Base-by-base conservation (phyloP, 192 early-diverging fungal species). In the Funneliformis mosseae region DNA sequence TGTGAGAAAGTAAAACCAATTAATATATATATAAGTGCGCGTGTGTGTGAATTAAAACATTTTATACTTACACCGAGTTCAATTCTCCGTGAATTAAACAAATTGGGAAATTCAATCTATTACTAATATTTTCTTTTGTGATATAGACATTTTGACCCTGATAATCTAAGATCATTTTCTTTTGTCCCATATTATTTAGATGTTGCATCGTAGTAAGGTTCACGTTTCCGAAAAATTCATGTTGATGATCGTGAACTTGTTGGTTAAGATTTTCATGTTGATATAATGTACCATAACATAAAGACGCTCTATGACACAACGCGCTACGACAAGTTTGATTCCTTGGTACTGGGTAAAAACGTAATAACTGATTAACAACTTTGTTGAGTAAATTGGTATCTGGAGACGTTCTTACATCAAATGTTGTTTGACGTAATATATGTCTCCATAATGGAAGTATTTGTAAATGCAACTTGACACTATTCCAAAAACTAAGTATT, bases 191-290 rank as follows among this genome's bases (percentile, higher is more conserved):
- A 66, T 10, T 60, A 21, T 48, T 74, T 80, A 84, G 59, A 23
- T 82, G 81, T 63, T 75, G 69, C 43, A 86, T 38, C 1, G 85
- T 81, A 77, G 83, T 83, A 10, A 86, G 60, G 66, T 86, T 86
- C 62, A 86, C 72, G 3, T 74, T 74, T 23, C 83, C 83, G 48
- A 84, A n/a, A 33, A 86, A 81, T 66, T 83, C 76, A 27, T 84
- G 74, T 33, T 79, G 68, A 70, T 86, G 73, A 60, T 86, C 83
- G 43, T 86, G 85, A n/a, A 86, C 18, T 50, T 84, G 80, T 69
- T 84, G 82, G 69, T 76, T 82, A 16, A 86, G 38, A 77, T 84
- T 82, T 77, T 86, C 81, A 28, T 86, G 85, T 55, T 83, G 79
- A 74, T 80, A 86, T 8, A 86, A 43, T 25, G 80, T 62, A 6